Base-by-base conservation (phyloP, 2,329 filamentous ascomycete genomes). In the Pseudocercospora crystallina region DNA sequence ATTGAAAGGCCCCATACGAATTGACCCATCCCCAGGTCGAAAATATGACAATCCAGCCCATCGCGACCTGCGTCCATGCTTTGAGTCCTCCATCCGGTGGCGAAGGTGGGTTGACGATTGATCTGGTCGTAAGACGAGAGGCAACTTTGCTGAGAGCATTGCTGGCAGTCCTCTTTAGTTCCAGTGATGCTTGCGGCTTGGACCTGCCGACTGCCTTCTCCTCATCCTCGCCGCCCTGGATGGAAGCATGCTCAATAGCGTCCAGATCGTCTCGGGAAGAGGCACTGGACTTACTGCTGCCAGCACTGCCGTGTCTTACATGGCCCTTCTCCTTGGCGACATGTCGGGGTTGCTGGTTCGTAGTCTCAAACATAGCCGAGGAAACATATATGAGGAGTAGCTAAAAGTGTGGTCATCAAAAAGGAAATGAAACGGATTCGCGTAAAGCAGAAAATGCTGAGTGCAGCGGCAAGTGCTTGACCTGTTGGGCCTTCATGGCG, bases 71-170 rank as follows among this genome's bases (percentile, higher is more conserved):
- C 2, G 61, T 61, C 68, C 69, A 71, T 7, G 69, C 69, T 32
- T 62, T 57, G 2, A 70, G n/a, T 3, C 73, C 74, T 8, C 73
- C 73, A 62, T 76, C 71, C 0, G 72, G 73, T 38, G 72, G 71
- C 1, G 73, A 72, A 2, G 69, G 67, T 5, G 58, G 68, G 29
- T 69, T 61, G 8, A 50, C 44, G 20, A 67, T 58, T 3, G 62
- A 62, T 32, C 58, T 51, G 5, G 66, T 69, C 3, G 71, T 73
- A 33, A 73, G 56, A 8, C 59, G 65, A 9, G 69, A 71, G 8
- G 67, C 58, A 15, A 72, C 65, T 47, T 65, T 62, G 34, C 53
- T 55, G 12, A 67, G 60, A 14, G 61, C 61, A 51, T 63, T 65
- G 55, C 62, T 63, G 9, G 63, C 58, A 5, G 59, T 62, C 15